phyloP scores from a whole-genome alignment of 2,329 filamentous ascomycete genomes.

The Cercospora zeae-maydis region DNA sequence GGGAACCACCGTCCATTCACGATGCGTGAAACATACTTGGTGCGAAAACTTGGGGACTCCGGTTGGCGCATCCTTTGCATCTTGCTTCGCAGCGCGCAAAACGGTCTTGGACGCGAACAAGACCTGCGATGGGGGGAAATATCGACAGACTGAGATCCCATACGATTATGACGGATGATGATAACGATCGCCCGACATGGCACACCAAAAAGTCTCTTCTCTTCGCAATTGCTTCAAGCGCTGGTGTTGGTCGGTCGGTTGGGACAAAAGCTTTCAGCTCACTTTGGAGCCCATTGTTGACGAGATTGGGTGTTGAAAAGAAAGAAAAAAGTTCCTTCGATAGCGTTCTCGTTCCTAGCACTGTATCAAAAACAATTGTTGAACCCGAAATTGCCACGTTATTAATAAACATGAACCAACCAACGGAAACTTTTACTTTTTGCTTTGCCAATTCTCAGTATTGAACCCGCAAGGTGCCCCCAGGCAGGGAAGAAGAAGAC shows the following conservation, averaged over 20 bases:
- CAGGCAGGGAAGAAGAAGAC: too few relatives aligned
- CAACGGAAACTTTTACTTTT: too few relatives aligned
- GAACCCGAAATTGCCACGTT: neutral
- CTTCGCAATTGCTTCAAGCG: neutral
- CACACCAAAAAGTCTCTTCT: neutral
- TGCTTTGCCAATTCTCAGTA: neutral
- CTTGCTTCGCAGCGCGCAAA: neutral
- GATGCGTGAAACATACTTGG: too few relatives aligned
- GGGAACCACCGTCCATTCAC: too few relatives aligned
- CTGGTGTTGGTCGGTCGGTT: neutral
- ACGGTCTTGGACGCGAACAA: too few relatives aligned
- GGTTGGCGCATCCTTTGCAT: neutral
- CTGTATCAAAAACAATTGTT: neutral
- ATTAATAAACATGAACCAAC: neutral
- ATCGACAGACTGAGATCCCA: neutral
- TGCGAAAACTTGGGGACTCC: too few relatives aligned
- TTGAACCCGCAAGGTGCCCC: neutral
- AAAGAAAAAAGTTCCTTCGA: neutral
- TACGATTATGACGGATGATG: neutral
- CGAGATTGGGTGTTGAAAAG: neutral
- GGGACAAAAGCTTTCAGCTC: neutral
- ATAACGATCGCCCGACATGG: neutral
- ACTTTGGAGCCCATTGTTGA: neutral
- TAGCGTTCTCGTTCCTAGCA: neutral
- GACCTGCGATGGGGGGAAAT: neutral